phyloP scores from a whole-genome alignment of 192 early-diverging fungal species.

The Rhizophagus clarus region DNA sequence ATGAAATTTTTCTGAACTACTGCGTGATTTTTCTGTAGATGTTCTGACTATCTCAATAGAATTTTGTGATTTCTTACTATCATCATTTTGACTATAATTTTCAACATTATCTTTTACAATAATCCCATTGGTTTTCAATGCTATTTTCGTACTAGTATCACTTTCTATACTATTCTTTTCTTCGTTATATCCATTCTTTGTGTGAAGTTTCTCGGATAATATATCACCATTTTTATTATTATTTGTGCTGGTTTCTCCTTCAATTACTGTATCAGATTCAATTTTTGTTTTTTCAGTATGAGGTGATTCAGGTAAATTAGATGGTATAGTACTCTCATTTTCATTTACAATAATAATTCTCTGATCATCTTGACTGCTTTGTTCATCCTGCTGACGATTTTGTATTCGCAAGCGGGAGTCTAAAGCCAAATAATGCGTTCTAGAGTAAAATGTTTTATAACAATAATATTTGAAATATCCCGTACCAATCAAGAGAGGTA shows the following conservation, averaged over 20 bases:
- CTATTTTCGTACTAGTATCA: neutral
- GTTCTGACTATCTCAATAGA: neutral
- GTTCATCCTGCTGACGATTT: neutral
- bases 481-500: constrained; percentile 51
- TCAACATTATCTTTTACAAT: neutral
- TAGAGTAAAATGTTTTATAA: constrained; percentile 44
- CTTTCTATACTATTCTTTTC: neutral
- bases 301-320: neutral
- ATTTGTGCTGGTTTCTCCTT: neutral
- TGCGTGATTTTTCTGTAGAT: neutral
- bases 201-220: neutral
- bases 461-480: constrained; percentile 50
- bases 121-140: neutral
- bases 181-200: neutral
- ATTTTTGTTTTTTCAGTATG: neutral
- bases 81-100: neutral
- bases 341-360: too few species aligned
- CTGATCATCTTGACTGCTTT: neutral
- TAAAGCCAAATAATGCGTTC: constrained; percentile 48
- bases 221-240: neutral
- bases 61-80: constrained; percentile 3
- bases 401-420: constrained; percentile 34
- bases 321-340: too few species aligned
- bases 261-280: neutral
- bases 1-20: neutral